Conservation (phyloP, 352 stramenopile species). For the Pythium rishiriense region DNA sequence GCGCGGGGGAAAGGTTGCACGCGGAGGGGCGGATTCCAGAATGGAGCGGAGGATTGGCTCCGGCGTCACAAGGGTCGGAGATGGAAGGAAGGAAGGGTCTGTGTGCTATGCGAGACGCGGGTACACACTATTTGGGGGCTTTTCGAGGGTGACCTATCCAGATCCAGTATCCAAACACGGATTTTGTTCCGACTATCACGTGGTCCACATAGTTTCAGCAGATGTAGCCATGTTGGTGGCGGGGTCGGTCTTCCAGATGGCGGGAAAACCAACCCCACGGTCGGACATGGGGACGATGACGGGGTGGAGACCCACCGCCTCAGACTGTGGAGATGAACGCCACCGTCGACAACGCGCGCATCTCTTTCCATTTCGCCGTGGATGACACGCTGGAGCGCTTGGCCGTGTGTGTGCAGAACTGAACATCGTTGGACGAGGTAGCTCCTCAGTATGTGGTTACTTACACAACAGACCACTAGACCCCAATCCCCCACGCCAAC, state of each 20-base stretch:
- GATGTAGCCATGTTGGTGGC: background rate
- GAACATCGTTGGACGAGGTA: too few relatives aligned
- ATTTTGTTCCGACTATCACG: background rate
- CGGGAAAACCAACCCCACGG: background rate
- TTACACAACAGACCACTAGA: too few relatives aligned
- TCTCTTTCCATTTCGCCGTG: background rate
- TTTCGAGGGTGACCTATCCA: too few relatives aligned
- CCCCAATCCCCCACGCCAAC: too few relatives aligned
- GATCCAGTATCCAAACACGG: background rate
- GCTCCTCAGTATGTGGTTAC: too few relatives aligned
- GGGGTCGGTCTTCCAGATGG: background rate
- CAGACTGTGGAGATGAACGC: background rate
- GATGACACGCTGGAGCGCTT: background rate
- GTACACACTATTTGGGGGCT: too few relatives aligned
- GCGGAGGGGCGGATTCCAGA: background rate
- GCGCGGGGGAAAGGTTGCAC: background rate
- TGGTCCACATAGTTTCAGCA: background rate
- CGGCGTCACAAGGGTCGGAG: background rate
- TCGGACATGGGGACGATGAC: background rate
- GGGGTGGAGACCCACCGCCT: background rate
- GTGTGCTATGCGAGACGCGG: background rate
- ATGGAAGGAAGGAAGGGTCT: constrained; percentile 2
- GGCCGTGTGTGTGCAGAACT: too few relatives aligned
- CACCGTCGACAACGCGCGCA: background rate
- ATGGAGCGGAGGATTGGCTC: background rate